Percentiles rank a stretch among this genome's conserved stretches.
Conservation (phyloP, 345 rosid genomes). For the Citropsis articulata region DNA sequence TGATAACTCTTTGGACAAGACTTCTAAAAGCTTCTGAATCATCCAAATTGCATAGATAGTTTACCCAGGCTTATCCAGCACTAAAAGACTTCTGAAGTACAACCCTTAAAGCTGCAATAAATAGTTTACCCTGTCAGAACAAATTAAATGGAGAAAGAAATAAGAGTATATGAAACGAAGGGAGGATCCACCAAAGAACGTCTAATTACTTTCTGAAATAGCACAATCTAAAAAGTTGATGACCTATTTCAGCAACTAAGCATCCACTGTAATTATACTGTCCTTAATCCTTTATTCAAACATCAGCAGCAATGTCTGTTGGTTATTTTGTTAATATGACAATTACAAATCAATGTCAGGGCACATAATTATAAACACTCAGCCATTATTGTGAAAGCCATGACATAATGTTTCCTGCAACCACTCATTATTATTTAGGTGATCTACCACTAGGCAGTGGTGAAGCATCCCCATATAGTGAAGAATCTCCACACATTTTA, state of each 20-base stretch:
- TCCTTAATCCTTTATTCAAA: neutral
- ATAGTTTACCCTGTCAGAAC: constrained; percentile 1
- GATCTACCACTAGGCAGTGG: neutral
- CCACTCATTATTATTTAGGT: neutral
- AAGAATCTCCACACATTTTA: neutral
- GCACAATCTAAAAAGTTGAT: neutral
- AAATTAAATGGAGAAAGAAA: neutral
- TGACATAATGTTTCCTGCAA: neutral
- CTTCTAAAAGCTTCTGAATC: constrained; percentile 23
- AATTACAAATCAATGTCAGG: neutral
- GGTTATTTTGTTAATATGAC: neutral
- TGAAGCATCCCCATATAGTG: neutral
- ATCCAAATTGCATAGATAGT: constrained; percentile 23
- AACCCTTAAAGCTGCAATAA: constrained; percentile 55
- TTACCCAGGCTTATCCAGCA: too few relatives aligned
- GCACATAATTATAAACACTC: neutral
- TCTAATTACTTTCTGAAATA: neutral
- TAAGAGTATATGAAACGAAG: neutral
- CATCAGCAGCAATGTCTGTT: neutral
- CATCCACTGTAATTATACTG: neutral
- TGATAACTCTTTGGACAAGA: constrained; percentile 34
- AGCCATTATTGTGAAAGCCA: neutral
- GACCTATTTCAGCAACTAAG: neutral
- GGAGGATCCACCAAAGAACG: neutral
- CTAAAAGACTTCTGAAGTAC: constrained; percentile 38